Evolutionary conservation across 202 grass and related monocot species (phyloP), one percentile per base, ranked within the genome.

Genomic region (Setaria italica): DNA sequence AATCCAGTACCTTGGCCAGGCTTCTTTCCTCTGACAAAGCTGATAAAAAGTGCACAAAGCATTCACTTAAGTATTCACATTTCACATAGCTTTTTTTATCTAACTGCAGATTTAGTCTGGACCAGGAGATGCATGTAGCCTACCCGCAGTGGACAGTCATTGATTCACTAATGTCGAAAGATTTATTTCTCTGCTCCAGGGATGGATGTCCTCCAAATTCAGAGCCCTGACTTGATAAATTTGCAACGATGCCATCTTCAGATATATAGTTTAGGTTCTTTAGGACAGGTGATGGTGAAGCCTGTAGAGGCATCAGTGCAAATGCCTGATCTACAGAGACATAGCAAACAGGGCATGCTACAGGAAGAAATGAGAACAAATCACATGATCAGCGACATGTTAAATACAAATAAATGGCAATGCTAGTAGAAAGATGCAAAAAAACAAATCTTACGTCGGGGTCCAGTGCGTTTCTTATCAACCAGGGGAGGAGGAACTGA

Each of bases 121-220:
- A 34, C 17, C 25, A 58, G 13, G 33, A 82, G 54, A 76, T 65
- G 63, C 55, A 85, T 81, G 30, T n/a, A 85, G 85, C 90, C 67
- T 94, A 99, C 97, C 97, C 97, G 48, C 93, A 99, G 85, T 99
- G 92, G 42, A 99, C 86, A 54, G 77, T 88, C 97, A 99, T 99
- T 34, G 97, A 94, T 80, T 94, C 90, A 69, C 75, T 94, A 86
- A 99, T 88, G 78, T 88, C 77, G 67, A 95, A 96, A 87, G 82
- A 96, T 84, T 90, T 76, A 65, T 94, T 92, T 79, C 97, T 92
- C 76, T 96, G 90, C 78, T 88, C 86, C 76, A 99, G 86, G 84
- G 97, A 92, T 53, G 90, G 85, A 82, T 90, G 77, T 15, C 94
- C 94, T 76, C 94, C 92, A 92, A 97, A 97, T 87, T 39, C 42